phyloP scores from a whole-genome alignment of 1,139 yeast genomes.

The Sugiyamaella grinbergsii region DNA sequence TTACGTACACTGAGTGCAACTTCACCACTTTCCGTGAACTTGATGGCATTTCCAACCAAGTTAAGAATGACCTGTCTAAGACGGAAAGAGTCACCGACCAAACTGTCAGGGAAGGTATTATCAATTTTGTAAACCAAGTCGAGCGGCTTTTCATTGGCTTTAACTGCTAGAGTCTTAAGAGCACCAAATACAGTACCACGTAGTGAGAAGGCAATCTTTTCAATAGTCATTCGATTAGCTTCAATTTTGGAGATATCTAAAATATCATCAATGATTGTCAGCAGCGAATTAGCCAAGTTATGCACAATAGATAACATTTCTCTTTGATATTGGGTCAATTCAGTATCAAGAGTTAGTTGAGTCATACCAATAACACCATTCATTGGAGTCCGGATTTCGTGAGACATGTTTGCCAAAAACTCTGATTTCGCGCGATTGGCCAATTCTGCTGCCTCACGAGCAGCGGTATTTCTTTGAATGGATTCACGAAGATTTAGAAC shows the following conservation, averaged over 20 bases:
- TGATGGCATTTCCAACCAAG: slow-evolving; percentile 84
- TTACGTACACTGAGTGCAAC: slow-evolving; percentile 52
- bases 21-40: slow-evolving; percentile 79
- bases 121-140: slow-evolving; percentile 81
- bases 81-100: slow-evolving; percentile 85
- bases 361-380: slow-evolving; percentile 95
- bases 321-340: slow-evolving; percentile 82
- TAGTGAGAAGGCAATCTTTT: slow-evolving; percentile 79
- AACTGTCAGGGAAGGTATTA: slow-evolving; percentile 80
- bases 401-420: slow-evolving; percentile 88
- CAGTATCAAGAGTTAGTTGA: slow-evolving; percentile 82
- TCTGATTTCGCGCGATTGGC: slow-evolving; percentile 92
- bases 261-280: slow-evolving; percentile 85
- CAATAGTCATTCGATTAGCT: slow-evolving; percentile 90
- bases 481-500: slow-evolving; percentile 84
- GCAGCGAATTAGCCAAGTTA: slow-evolving; percentile 77
- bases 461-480: slow-evolving; percentile 87
- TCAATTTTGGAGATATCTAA: slow-evolving; percentile 89
- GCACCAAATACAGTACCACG: slow-evolving; percentile 90
- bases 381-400: slow-evolving; percentile 89
- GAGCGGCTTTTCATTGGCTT: slow-evolving; percentile 80
- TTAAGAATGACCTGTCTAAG: slow-evolving; percentile 81
- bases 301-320: slow-evolving; percentile 88
- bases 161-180: slow-evolving; percentile 80
- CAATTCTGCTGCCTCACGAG: slow-evolving; percentile 89